phyloP scores from a whole-genome alignment of 2,329 filamentous ascomycete genomes.

The Falciphora oryzae region DNA sequence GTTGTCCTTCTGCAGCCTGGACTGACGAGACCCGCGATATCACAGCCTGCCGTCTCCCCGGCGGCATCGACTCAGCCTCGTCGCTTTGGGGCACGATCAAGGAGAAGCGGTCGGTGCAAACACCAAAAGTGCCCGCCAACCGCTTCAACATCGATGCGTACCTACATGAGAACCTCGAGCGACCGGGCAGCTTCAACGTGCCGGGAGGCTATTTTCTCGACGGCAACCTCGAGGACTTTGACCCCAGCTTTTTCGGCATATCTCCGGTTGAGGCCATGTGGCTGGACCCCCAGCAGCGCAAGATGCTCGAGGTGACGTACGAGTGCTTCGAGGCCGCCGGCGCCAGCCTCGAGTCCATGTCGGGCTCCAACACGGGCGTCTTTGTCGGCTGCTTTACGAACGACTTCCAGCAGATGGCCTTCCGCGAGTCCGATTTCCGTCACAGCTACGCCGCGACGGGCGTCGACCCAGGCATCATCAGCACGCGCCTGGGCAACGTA shows the following conservation, averaged over 20 bases:
- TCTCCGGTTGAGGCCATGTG: not conserved
- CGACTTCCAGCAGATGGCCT: slow-evolving; percentile 2
- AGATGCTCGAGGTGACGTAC: slow-evolving; percentile 3
- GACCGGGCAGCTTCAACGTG: slow-evolving; percentile 14
- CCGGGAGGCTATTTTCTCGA: slow-evolving; percentile 43
- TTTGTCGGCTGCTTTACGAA: slow-evolving; percentile 3
- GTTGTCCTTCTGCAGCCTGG: no score
- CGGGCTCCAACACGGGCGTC: not conserved
- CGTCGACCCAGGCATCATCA: slow-evolving; percentile 22
- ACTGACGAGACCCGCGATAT: no score
- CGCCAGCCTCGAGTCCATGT: not conserved
- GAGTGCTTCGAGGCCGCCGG: slow-evolving; percentile 3
- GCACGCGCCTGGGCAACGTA: not conserved
- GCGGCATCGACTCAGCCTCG: slow-evolving; percentile 8
- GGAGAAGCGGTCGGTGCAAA: slow-evolving; percentile 17
- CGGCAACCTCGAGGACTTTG: slow-evolving; percentile 39
- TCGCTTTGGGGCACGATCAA: slow-evolving; percentile 19
- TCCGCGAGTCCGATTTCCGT: slow-evolving; percentile 1
- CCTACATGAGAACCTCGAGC: slow-evolving; percentile 12
- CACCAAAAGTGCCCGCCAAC: slow-evolving; percentile 18
- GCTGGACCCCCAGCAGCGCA: slow-evolving; percentile 3
- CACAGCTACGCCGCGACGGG: not conserved
- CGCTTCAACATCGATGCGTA: slow-evolving; percentile 22
- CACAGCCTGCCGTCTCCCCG: no score
- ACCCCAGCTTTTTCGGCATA: slow-evolving; percentile 27